Base-by-base conservation (phyloP, 176 grass and related monocot genomes). In the Pontederia paniculata region DNA sequence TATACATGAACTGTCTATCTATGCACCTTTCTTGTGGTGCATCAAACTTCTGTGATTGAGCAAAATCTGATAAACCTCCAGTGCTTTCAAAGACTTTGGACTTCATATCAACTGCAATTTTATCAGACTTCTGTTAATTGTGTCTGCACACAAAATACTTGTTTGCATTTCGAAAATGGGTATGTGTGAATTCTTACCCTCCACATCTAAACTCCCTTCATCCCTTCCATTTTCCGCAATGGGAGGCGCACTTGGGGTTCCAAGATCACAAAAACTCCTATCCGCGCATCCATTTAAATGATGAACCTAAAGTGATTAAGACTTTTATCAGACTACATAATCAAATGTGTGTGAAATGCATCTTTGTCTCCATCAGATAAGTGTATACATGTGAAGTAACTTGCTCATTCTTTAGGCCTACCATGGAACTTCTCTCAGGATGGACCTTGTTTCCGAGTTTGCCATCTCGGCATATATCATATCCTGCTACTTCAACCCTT, bases 161-260 rank as follows among this genome's bases (percentile, higher is more conserved):
- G 16, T 13, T 55, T 1, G 10, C 10, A 51, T 71, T 10, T 17
- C 17, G 25, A 31, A 31, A 31, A 23, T 21, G 23, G 19, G 10
- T 42, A 20, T 65, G 8, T 20, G 21, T 7, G 10, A 20, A 0
- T 69, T 23, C 45, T 84, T 52, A 84, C 85, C 73, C 10, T 52
- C 67, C 43, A 60, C 20, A 54, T 75, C 67, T 54, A 75, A 65
- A 68, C 62, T 81, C 42, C n/a, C 45, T 10, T 70, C 76, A 8
- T 73, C 48, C 45, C 1, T 60, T 52, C 49, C 85, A 28, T 25
- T 81, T 59, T 74, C 79, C 21, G 61, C 77, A 70, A 97, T 81
- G 47, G 91, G 91, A 70, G 91, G 86, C 14, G 91, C 91, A 77
- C 86, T 90, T 8, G 91, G 86, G 28, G 86, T 79, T 44, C 79